Evolutionary conservation across 1,139 yeast species (phyloP).

Genomic region (Diutina catenulata): DNA sequence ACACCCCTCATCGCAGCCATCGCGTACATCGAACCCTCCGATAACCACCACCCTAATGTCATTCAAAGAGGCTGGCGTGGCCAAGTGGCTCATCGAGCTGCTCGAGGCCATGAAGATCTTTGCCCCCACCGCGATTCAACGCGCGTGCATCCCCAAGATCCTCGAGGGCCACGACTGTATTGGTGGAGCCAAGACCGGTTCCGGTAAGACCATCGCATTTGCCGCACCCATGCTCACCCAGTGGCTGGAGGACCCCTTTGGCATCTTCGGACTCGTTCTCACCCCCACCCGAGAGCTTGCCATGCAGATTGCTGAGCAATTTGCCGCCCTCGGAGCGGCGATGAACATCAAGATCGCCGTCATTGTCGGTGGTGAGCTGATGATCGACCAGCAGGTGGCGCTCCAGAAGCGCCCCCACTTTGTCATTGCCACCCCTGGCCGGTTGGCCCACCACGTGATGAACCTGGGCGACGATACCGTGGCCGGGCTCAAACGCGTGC

Average conservation of each 20-base stretch:
- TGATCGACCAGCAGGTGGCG: conserved; percentile 73
- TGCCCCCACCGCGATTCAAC: conserved; percentile 78
- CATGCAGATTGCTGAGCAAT: conserved; percentile 92
- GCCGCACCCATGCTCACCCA: conserved; percentile 90
- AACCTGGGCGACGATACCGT: conserved; percentile 86
- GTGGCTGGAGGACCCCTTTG: conserved; percentile 94
- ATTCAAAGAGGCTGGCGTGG: conserved; percentile 61
- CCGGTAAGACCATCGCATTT: conserved; percentile 96
- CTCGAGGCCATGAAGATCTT: conserved; percentile 70
- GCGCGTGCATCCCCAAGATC: conserved; percentile 81
- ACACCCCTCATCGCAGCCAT: too few relatives aligned
- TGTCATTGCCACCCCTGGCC: conserved; percentile 94
- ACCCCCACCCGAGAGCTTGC: conserved; percentile 97
- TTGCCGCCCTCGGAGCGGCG: conserved; percentile 80
- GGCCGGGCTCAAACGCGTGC: conserved; percentile 63
- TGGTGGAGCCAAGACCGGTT: conserved; percentile 98
- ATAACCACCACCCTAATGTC: conserved; percentile 17
- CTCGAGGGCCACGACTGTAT: conserved; percentile 80
- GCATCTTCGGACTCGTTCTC: conserved; percentile 75
- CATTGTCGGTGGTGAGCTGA: conserved; percentile 92
- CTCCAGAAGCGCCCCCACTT: conserved; percentile 83
- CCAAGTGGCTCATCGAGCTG: conserved; percentile 81
- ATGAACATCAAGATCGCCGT: conserved; percentile 76
- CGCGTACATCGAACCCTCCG: too few relatives aligned
- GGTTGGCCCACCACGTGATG: conserved; percentile 85